Evolutionary conservation across 768 basidiomycete species (phyloP).

Genomic region (Hygrophoropsis aurantiaca): DNA sequence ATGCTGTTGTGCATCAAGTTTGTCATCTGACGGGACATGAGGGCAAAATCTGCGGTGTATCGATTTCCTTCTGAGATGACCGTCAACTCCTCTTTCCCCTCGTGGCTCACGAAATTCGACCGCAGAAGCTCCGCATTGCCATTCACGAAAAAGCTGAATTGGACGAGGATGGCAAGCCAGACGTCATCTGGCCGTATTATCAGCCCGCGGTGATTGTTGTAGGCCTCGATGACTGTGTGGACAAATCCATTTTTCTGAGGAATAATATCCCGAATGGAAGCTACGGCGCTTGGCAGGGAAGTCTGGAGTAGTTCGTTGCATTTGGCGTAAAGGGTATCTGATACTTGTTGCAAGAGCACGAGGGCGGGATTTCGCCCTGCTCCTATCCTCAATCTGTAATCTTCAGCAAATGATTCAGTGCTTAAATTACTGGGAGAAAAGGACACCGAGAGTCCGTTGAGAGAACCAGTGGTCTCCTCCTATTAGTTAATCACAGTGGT

Average conservation of each 20-base stretch:
- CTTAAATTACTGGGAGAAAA: conserved; percentile 20
- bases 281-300: conserved; percentile 18
- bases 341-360: conserved; percentile 19
- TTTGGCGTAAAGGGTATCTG: conserved; percentile 17
- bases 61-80: conserved; percentile 19
- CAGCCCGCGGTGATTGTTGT: conserved; percentile 36
- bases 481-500: no score
- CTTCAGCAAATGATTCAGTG: conserved; percentile 29
- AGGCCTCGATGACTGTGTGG: conserved; percentile 32
- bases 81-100: conserved; percentile 23
- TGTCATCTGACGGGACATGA: conserved; percentile 21
- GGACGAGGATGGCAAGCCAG: conserved; percentile 37
- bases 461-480: no score
- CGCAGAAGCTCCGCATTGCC: conserved; percentile 34
- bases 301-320: conserved; percentile 28
- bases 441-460: conserved; percentile 14
- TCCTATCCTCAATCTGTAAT: conserved; percentile 24
- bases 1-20: conserved; percentile 22
- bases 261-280: conserved; percentile 25
- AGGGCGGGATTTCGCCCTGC: conserved; percentile 17
- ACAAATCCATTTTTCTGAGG: conserved; percentile 35
- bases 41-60: conserved; percentile 30
- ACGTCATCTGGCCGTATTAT: conserved; percentile 50
- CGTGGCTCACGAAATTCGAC: conserved; percentile 25
- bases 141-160: conserved; percentile 42